A percentile compares a stretch with the other conserved stretches of the same genome.
phyloP scores from a whole-genome alignment of 352 stramenopile genomes.

The Pythium sp. region DNA sequence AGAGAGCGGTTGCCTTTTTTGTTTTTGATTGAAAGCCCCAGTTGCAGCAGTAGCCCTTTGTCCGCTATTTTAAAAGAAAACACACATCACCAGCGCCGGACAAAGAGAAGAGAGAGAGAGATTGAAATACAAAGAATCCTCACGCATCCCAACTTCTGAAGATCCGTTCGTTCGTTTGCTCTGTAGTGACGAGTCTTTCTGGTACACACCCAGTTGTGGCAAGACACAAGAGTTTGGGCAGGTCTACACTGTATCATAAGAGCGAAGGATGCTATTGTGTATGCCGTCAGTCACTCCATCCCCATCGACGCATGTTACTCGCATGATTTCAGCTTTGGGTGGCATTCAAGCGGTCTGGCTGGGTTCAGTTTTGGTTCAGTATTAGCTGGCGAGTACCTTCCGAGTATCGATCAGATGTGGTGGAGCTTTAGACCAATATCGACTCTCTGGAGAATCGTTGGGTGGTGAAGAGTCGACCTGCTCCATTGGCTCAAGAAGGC shows the following conservation, averaged over 20 bases:
- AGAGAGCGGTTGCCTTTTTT: not conserved
- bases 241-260: not conserved
- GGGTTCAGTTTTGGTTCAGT: not conserved
- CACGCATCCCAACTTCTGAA: not conserved
- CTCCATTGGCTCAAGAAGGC: not conserved
- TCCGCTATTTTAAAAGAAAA: not conserved
- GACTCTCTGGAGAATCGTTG: not conserved
- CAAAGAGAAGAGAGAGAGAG: not conserved
- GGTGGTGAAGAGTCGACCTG: not conserved
- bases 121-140: not conserved
- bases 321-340: not conserved
- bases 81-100: not conserved
- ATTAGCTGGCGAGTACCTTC: not conserved
- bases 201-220: not conserved
- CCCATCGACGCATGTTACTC: not conserved
- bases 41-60: not conserved
- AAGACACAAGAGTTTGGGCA: not conserved
- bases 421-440: not conserved
- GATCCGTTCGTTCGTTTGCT: too few species aligned
- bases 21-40: constrained; percentile 1
- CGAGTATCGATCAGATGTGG: not conserved
- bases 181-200: not conserved
- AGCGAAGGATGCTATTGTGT: not conserved
- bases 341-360: not conserved
- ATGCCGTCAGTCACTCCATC: not conserved